Evolutionary conservation across 768 basidiomycete genomes (phyloP).

Genomic region (Hericium alpestre): DNA sequence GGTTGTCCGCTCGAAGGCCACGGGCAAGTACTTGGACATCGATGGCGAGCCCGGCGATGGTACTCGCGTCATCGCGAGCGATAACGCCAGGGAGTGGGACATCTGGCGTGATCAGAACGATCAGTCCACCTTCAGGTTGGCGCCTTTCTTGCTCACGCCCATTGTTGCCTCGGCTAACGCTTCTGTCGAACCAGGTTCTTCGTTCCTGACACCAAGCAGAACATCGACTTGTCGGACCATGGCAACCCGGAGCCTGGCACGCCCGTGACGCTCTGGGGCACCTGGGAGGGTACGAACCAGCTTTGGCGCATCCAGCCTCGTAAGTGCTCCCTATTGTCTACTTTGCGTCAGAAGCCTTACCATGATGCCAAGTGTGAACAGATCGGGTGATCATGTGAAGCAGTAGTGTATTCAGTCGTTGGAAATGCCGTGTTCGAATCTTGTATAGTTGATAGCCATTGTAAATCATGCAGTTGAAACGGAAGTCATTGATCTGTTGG

Average conservation of each 20-base stretch:
- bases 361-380: neutral
- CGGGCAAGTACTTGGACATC: slow-evolving; percentile 31
- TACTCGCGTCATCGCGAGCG: slow-evolving; percentile 26
- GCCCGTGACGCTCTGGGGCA: slow-evolving; percentile 35
- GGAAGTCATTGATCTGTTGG: no score
- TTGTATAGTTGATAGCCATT: no score
- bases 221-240: slow-evolving; percentile 36
- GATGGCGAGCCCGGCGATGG: slow-evolving; percentile 30
- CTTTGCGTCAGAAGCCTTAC: neutral
- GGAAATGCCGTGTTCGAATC: neutral
- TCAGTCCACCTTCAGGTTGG: slow-evolving; percentile 32
- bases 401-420: neutral
- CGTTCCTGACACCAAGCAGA: slow-evolving; percentile 31
- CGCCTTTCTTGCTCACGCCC: neutral
- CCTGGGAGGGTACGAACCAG: slow-evolving; percentile 42
- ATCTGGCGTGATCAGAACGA: slow-evolving; percentile 37
- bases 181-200: slow-evolving; percentile 27
- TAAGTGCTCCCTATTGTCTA: neutral
- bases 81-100: slow-evolving; percentile 34
- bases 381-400: neutral
- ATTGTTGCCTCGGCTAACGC: no score
- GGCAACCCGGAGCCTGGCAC: slow-evolving; percentile 37
- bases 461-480: no score
- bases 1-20: slow-evolving; percentile 32
- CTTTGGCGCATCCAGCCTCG: slow-evolving; percentile 32